Evolutionary conservation across 192 early-diverging fungal genomes (phyloP), one percentile per base, ranked within the genome.

Genomic region (Gonapodya sp.): DNA sequence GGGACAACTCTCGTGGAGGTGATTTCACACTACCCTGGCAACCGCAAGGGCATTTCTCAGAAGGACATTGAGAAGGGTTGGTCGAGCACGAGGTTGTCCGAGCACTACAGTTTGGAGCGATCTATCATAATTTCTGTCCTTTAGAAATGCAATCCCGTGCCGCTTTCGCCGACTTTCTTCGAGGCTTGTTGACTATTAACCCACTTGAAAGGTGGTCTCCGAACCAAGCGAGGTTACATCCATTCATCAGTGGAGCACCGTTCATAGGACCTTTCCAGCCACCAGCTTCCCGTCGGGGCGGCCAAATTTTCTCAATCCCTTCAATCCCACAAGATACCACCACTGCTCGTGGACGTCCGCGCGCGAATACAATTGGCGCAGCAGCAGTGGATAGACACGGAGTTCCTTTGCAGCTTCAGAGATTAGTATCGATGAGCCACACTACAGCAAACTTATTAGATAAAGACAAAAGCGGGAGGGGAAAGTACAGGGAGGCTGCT

Each of bases 201-300:
- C 96, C 96, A 0, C 89, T 94, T 80, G 94, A 94, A 83, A 89
- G 97, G 78, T 98, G 96, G 96, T 93, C 95, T 8, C 96, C 97
- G 18, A 93, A 94, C 37, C 95, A 99, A 84, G 97, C 97, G 0
- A 89, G 92, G 24, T 86, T 93, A 83, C 97, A 99, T 81, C 97
- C 97, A 8, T 98, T 99, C 83, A 95, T 98, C 73, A 97, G 96
- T 0, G 96, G 95, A 0, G 93, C 96, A 82, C 85, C 86, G 18
- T 95, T 92, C 35, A 84, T 86, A 1, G 92, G 91, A 0, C 90
- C 92, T 73, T 96, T 93, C 82, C 82, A 85, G 2, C 94, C 93
- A 18, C 35, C 81, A n/a, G 0, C 34, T 46, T 72, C 34, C 37
- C 81, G 33, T 33, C 31, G 79, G 30, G 32, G 78, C 16, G 36